Evolutionary conservation across 208 protist genomes (phyloP), one percentile per base, ranked within the genome.

Genomic region (Giardia duodenalis): DNA sequence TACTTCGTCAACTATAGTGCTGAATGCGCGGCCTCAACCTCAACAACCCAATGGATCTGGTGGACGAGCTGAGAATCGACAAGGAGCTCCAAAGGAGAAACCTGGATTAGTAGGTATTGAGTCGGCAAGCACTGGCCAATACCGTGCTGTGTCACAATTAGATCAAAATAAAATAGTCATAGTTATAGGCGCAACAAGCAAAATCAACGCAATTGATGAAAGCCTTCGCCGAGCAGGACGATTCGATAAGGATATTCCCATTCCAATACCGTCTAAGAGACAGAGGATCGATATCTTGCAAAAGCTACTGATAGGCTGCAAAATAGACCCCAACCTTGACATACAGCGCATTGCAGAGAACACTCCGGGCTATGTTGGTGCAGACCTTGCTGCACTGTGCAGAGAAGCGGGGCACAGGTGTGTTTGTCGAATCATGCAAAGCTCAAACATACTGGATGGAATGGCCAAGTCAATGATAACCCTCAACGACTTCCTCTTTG

Each of bases 221-320:
- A 97, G 97, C 0, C 94, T 99, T 48, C 96, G 98, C 43, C 96
- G 98, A 45, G 96, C 97, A 43, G 98, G 98, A 30, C 96, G 98
- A 67, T 99, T 99, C 94, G 98, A 99, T 92, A 95, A 96, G 67
- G 98, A 99, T 94, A 98, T 99, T 89, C 93, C 93, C 3, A 92
- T 99, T 0, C 97, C 97, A 92, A 98, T 99, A 57, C 98, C 98
- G 30, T 97, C 97, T 89, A 95, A 97, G 90, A 94, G 96, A 67
- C 95, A 97, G 93, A 95, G 98, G 46, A 0, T 0, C 3, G 42
- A 87, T 42, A 96, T 97, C 46, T 88, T 97, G 0, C 2, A 88
- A 1, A 94, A 95, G 39, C 2, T 96, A 42, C 67, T 90, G 30
- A 0, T 10, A 19, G 96, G 96, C 92, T 90, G 98, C 0, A 92